Evolutionary conservation across 805 yeast species (phyloP).

Genomic region (Wickerhamomyces pijperi): DNA sequence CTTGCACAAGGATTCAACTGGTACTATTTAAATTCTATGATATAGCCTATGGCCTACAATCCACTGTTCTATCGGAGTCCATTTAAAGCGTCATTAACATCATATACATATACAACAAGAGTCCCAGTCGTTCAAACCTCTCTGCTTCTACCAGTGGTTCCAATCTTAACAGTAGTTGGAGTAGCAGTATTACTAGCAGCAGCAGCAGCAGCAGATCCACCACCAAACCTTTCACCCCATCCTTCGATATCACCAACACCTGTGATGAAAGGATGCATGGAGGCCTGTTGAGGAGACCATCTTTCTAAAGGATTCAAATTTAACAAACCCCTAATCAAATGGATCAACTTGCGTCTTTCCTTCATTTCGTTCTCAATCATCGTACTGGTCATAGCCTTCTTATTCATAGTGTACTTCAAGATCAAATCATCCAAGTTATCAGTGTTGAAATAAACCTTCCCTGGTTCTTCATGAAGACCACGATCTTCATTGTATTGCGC

Average conservation of each 20-base stretch:
- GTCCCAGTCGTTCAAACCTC: too few species aligned
- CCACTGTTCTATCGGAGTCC: too few species aligned
- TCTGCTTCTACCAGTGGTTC: too few species aligned
- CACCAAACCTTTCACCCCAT: not conserved
- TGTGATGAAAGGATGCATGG: conserved; percentile 81
- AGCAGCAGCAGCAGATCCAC: too few species aligned
- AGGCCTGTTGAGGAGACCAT: conserved; percentile 95
- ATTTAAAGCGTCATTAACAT: too few species aligned
- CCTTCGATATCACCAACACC: conserved; percentile 17
- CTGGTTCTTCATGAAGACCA: conserved; percentile 57
- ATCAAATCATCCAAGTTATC: conserved; percentile 61
- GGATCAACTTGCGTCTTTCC: conserved; percentile 61
- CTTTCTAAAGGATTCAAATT: conserved; percentile 87
- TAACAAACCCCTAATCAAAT: conserved; percentile 68
- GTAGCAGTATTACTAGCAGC: too few species aligned
- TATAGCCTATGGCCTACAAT: too few species aligned
- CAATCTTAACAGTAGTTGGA: too few species aligned
- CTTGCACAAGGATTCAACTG: too few species aligned
- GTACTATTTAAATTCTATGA: too few species aligned
- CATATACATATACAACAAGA: too few species aligned
- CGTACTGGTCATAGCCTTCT: conserved; percentile 34
- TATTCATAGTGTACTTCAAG: conserved; percentile 60
- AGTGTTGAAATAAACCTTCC: conserved; percentile 71
- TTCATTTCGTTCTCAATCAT: conserved; percentile 58
- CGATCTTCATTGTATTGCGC: conserved; percentile 43